phyloP scores from a whole-genome alignment of 495 filamentous ascomycete genomes.

The Penicillium cinerascens region DNA sequence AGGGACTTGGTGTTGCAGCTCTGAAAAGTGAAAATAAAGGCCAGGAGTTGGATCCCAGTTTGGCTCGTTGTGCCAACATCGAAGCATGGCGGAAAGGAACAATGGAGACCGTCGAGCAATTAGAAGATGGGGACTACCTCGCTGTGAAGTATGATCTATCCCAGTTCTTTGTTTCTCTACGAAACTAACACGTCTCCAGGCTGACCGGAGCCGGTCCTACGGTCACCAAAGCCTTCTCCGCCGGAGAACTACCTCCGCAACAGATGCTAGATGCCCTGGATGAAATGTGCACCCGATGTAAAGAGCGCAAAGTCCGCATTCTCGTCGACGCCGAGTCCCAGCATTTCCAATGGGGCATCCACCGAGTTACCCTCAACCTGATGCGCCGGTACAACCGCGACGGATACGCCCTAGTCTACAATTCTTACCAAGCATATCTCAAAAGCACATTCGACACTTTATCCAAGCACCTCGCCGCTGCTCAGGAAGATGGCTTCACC shows the following conservation, averaged over 20 bases:
- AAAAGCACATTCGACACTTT: constrained; percentile 61
- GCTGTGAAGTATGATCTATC: constrained; percentile 62
- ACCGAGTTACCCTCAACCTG: constrained; percentile 68
- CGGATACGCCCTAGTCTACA: constrained; percentile 58
- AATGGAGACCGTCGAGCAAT: constrained; percentile 65
- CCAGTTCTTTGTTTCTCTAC: background rate
- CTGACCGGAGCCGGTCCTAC: constrained; percentile 29
- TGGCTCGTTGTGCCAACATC: constrained; percentile 50
- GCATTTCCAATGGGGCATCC: constrained; percentile 70
- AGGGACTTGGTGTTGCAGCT: constrained; percentile 23
- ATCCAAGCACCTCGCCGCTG: constrained; percentile 56
- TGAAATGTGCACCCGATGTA: constrained; percentile 33
- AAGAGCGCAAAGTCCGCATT: constrained; percentile 59
- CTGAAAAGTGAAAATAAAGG: constrained; percentile 14
- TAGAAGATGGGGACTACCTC: constrained; percentile 68
- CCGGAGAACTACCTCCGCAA: constrained; percentile 25
- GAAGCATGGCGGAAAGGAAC: constrained; percentile 66
- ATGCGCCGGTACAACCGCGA: constrained; percentile 72
- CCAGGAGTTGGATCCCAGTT: background rate
- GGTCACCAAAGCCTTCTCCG: constrained; percentile 31
- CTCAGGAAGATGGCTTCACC: constrained; percentile 62
- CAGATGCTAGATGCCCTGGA: constrained; percentile 40
- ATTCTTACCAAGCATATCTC: constrained; percentile 80
- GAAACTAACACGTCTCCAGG: constrained; percentile 14
- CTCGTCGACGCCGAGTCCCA: constrained; percentile 85